A percentile compares a stretch with the other conserved stretches of the same genome.
These are phyloP conservation scores for Corrigiola litoralis DNA, from an alignment of 179 eudicot genomes.

Conservation along the genomic window DNA sequence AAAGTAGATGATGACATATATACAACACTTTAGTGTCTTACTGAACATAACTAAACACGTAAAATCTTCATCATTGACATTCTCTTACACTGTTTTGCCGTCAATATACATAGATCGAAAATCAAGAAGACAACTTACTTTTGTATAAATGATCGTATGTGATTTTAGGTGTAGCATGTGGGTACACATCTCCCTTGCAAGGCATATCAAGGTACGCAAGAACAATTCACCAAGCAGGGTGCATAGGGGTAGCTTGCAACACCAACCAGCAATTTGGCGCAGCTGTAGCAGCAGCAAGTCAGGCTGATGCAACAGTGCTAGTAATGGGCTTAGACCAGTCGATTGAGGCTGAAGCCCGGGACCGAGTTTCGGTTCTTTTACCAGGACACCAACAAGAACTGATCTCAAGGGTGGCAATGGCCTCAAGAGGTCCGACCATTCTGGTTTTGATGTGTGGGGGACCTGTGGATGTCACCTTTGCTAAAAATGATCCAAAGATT, in stretches of 20 bases:
- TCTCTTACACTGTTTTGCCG: too few relatives aligned
- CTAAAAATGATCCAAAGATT: constrained; percentile 49
- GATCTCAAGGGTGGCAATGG: constrained; percentile 38
- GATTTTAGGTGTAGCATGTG: constrained; percentile 64
- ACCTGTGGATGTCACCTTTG: constrained; percentile 61
- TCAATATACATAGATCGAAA: too few relatives aligned
- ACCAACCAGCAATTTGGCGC: constrained; percentile 44
- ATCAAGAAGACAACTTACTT: too few relatives aligned
- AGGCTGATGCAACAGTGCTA: constrained; percentile 79
- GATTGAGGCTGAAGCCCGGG: constrained; percentile 68
- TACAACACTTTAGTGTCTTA: too few relatives aligned
- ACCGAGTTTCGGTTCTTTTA: constrained; percentile 52
- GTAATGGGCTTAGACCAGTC: constrained; percentile 90
- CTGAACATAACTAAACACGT: too few relatives aligned
- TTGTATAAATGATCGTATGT: not conserved
- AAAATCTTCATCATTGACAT: too few relatives aligned
- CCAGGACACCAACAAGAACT: constrained; percentile 91
- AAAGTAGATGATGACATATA: too few relatives aligned
- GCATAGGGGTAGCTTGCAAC: constrained; percentile 56
- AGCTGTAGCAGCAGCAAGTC: constrained; percentile 64
- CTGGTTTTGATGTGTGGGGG: constrained; percentile 81
- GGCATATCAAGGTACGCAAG: constrained; percentile 66
- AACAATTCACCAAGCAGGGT: constrained; percentile 67
- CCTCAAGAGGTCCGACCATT: constrained; percentile 59
- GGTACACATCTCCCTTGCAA: constrained; percentile 71